Conservation (phyloP, 2,329 filamentous ascomycete genomes). For the Pseudocercospora cruenta region DNA sequence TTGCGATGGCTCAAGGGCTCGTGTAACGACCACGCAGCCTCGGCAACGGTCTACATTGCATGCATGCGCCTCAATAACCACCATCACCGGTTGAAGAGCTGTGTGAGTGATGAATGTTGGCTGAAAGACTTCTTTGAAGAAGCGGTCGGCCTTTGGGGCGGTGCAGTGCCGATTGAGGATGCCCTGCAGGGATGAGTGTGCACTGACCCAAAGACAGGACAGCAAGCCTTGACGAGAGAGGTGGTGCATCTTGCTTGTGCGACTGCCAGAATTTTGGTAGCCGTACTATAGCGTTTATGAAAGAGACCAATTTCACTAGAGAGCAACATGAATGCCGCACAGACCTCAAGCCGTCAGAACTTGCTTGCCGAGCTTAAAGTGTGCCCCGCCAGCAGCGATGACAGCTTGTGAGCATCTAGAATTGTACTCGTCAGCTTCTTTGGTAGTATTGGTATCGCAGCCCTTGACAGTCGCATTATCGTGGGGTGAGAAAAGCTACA, state of each 20-base stretch:
- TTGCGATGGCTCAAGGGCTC: neutral
- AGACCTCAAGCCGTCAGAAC: too few species aligned
- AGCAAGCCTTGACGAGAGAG: neutral
- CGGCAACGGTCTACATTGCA: neutral
- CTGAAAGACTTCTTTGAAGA: neutral
- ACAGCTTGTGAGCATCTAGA: too few species aligned
- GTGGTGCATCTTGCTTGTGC: neutral
- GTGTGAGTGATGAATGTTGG: neutral
- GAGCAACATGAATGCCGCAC: too few species aligned
- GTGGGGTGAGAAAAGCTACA: neutral
- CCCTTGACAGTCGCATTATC: too few species aligned
- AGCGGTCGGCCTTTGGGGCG: neutral
- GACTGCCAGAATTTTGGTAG: neutral
- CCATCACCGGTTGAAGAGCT: neutral
- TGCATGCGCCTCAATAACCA: neutral
- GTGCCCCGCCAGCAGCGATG: too few species aligned
- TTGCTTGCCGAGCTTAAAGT: too few species aligned
- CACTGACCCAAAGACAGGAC: neutral
- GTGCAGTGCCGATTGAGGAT: neutral
- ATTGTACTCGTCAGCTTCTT: too few species aligned
- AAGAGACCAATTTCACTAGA: too few species aligned
- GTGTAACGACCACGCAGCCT: neutral
- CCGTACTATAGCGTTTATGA: too few species aligned
- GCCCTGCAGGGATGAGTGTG: neutral
- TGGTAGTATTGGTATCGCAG: too few species aligned